Base-by-base conservation (phyloP, 257 asterid species). In the Galeopsis tetrahit region DNA sequence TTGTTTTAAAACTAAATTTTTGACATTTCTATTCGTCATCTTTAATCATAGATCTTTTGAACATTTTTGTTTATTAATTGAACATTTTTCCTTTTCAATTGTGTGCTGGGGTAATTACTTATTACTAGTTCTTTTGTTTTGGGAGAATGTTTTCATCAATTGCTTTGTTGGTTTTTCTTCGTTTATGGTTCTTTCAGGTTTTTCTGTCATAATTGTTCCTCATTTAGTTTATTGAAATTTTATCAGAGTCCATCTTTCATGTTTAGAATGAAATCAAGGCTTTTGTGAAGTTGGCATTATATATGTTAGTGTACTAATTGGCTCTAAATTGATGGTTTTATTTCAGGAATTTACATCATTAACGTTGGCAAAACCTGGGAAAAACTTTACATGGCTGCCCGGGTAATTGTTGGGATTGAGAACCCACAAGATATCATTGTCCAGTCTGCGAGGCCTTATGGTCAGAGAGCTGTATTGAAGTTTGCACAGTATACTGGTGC, bases 401-500 rank as follows among this genome's bases (percentile, higher is more conserved):
- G 85, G 65, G 80, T 81, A 13, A 81, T 81, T 66, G 85, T 77
- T 21, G 72, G 80, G 1, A 81, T 77, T 34, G 85, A 81, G 51
- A 81, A 81, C n/a, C 82, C 85, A 0, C 82, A 77, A 4, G 85
- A 81, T 57, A 81, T 81, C 21, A 81, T 81, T 34, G 82, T 80
- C 5, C 84, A 80, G 70, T 80, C 84, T 35, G 84, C 84, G 9
- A 72, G 81, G 17, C 81, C 84, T 0, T 80, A 80, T 49, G 85
- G 85, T 69, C 85, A 80, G 71, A 77, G 85, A 31, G 85, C 85
- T 14, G 85, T 81, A 6, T 17, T 81, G 56, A 81, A 81, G 69
- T 81, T 81, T 52, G 85, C 85, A 0, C 85, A 81, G 34, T 77
- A 81, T 14, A 81, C 85, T 5, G 82, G 85, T 64, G 74, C 71